Percentiles rank a stretch among this genome's conserved stretches.
Conservation (phyloP, 2,329 filamentous ascomycete species). For the Trichoderma oligosporum region DNA sequence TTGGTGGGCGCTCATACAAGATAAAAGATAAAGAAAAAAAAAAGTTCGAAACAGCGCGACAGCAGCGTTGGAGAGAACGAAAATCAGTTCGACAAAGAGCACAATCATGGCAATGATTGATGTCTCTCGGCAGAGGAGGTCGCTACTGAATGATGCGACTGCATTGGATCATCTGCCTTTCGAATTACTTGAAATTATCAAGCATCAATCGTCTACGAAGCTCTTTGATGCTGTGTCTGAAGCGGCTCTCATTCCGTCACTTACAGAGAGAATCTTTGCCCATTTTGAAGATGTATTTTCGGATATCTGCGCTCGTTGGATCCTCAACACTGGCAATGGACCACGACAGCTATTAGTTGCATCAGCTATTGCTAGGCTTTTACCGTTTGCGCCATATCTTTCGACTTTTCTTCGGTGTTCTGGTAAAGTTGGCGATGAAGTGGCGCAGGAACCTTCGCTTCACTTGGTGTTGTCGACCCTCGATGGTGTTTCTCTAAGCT, state of each 20-base stretch:
- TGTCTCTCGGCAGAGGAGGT: slow-evolving; percentile 51
- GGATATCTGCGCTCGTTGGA: slow-evolving; percentile 80
- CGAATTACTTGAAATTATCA: slow-evolving; percentile 66
- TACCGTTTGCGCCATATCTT: slow-evolving; percentile 79
- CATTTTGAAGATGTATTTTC: slow-evolving; percentile 73
- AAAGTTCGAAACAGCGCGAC: slow-evolving; percentile 17
- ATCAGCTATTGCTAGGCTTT: slow-evolving; percentile 70
- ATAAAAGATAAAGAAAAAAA: slow-evolving; percentile 31
- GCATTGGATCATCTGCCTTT: slow-evolving; percentile 60
- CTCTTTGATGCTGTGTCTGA: slow-evolving; percentile 69
- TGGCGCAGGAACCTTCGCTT: slow-evolving; percentile 25
- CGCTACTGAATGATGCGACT: slow-evolving; percentile 52
- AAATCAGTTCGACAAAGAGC: slow-evolving; percentile 29
- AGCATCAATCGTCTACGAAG: slow-evolving; percentile 57
- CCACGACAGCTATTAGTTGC: slow-evolving; percentile 47
- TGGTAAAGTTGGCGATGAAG: not conserved
- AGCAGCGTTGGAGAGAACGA: slow-evolving; percentile 23
- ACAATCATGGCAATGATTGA: slow-evolving; percentile 54
- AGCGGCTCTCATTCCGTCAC: slow-evolving; percentile 63
- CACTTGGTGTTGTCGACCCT: slow-evolving; percentile 31
- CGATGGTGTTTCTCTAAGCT: slow-evolving; percentile 27
- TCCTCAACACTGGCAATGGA: slow-evolving; percentile 44
- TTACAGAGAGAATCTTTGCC: slow-evolving; percentile 70
- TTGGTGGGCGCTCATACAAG: slow-evolving; percentile 19
- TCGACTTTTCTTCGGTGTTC: slow-evolving; percentile 63